A percentile compares a stretch with the other conserved stretches of the same genome.
Conservation (phyloP, 2,329 filamentous ascomycete genomes). For the Remersonia thermophila region DNA sequence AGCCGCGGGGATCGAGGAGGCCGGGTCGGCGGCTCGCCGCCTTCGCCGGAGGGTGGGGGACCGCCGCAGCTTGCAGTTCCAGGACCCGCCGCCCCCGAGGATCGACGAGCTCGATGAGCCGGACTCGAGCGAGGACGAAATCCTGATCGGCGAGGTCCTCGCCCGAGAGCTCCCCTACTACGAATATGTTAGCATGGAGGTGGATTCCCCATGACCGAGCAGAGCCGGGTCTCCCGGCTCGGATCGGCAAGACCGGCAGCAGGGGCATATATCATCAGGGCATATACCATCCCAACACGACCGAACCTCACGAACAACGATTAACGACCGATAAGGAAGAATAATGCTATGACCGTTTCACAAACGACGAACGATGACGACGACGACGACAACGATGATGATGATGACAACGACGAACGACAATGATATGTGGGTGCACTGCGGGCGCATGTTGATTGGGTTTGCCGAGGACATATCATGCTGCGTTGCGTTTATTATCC, state of each 20-base stretch:
- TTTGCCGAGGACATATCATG: no score
- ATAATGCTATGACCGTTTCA: neutral
- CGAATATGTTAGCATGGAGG: constrained; percentile 41
- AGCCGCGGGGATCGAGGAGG: constrained; percentile 27
- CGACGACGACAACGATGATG: constrained; percentile 3
- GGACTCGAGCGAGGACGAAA: constrained; percentile 34
- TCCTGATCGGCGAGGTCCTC: constrained; percentile 28
- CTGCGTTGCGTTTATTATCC: constrained; percentile 1
- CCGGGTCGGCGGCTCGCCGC: constrained; percentile 36
- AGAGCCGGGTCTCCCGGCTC: neutral
- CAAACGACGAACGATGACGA: constrained; percentile 6
- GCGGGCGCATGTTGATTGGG: no score
- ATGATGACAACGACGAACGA: neutral
- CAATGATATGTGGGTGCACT: neutral
- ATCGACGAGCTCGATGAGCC: constrained; percentile 45
- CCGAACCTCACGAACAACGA: no score
- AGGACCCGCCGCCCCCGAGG: constrained; percentile 36
- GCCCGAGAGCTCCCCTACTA: constrained; percentile 39
- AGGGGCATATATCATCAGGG: no score
- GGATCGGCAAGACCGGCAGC: neutral
- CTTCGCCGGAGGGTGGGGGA: constrained; percentile 34
- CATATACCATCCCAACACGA: neutral
- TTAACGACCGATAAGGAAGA: constrained; percentile 1
- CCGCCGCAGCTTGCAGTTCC: constrained; percentile 36
- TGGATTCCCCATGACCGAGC: constrained; percentile 27